These are phyloP conservation scores for Ormosia semicastrata DNA, from an alignment of 306 rosid genomes.

Conservation along the genomic window DNA sequence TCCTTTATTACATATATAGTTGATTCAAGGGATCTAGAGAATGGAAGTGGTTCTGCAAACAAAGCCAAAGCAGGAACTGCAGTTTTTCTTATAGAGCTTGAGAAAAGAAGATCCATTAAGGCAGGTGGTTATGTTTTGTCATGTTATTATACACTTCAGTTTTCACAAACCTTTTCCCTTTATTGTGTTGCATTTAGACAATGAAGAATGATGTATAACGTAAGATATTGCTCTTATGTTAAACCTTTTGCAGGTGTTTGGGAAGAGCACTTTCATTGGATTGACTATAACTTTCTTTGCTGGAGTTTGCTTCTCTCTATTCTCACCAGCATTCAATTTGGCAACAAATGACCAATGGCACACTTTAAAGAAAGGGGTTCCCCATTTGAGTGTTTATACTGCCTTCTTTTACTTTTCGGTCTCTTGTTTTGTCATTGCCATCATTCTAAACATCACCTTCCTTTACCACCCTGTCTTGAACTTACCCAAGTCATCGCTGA, in stretches of 20 bases:
- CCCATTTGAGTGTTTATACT: conserved; percentile 76
- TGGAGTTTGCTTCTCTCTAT: conserved; percentile 79
- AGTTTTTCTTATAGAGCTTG: conserved; percentile 69
- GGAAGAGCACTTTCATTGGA: conserved; percentile 70
- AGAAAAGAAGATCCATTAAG: conserved; percentile 78
- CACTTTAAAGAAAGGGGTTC: conserved; percentile 64
- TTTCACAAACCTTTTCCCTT: neutral
- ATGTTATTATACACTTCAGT: neutral
- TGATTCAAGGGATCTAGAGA: conserved; percentile 47
- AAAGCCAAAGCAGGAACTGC: conserved; percentile 65
- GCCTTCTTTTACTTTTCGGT: conserved; percentile 85
- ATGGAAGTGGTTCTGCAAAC: conserved; percentile 19
- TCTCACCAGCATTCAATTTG: conserved; percentile 90
- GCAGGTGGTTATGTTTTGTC: conserved; percentile 29
- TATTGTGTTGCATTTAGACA: conserved; percentile 2
- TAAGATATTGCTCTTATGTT: neutral
- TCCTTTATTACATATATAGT: conserved; percentile 28
- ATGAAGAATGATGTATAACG: neutral
- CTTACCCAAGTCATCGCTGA: conserved; percentile 71
- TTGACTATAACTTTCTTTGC: conserved; percentile 72
- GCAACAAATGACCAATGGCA: conserved; percentile 98
- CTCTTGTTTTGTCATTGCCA: conserved; percentile 68
- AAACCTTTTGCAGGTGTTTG: conserved; percentile 61
- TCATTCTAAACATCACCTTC: conserved; percentile 72
- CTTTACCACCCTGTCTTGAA: conserved; percentile 73